Evolutionary conservation across 495 filamentous ascomycete species (phyloP).

Genomic region (Lasiosphaeria miniovina): DNA sequence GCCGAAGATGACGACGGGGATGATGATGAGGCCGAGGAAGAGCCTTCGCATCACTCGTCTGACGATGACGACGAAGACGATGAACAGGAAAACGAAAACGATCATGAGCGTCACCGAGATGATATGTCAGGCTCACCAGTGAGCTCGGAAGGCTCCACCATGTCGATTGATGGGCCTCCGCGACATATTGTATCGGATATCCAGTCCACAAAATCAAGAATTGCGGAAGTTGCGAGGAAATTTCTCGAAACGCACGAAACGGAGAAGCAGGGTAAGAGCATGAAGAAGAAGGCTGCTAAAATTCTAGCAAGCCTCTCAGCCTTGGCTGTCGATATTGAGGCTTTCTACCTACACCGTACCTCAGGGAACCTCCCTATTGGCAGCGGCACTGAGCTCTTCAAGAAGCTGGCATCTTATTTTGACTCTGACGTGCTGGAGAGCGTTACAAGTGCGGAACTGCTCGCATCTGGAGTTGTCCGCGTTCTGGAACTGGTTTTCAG

Average conservation of each 20-base stretch:
- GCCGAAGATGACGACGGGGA: slow-evolving; percentile 43
- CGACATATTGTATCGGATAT: slow-evolving; percentile 46
- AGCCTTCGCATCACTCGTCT: slow-evolving; percentile 21
- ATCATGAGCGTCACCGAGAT: slow-evolving; percentile 52
- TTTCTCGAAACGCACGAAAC: slow-evolving; percentile 83
- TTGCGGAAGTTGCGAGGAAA: slow-evolving; percentile 68
- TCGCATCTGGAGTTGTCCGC: slow-evolving; percentile 84
- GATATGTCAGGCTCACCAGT: slow-evolving; percentile 69
- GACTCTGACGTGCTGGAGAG: slow-evolving; percentile 82
- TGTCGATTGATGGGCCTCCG: slow-evolving; percentile 52
- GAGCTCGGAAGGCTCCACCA: slow-evolving; percentile 57
- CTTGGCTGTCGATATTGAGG: slow-evolving; percentile 67
- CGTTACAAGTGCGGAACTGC: slow-evolving; percentile 93
- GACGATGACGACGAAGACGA: slow-evolving; percentile 52
- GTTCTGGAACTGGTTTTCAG: slow-evolving; percentile 79
- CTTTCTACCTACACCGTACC: slow-evolving; percentile 60
- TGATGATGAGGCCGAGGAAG: slow-evolving; percentile 44
- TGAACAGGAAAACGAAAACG: slow-evolving; percentile 49
- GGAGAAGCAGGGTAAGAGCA: slow-evolving; percentile 61
- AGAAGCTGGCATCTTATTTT: slow-evolving; percentile 79
- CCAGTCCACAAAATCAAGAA: slow-evolving; percentile 68
- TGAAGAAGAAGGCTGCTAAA: slow-evolving; percentile 71
- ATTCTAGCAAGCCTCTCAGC: slow-evolving; percentile 71
- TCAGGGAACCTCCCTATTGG: slow-evolving; percentile 40
- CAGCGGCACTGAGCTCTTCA: slow-evolving; percentile 64